Evolutionary conservation across 768 basidiomycete species (phyloP), one percentile per base, ranked within the genome.

Genomic region (Pleurotus platypus): DNA sequence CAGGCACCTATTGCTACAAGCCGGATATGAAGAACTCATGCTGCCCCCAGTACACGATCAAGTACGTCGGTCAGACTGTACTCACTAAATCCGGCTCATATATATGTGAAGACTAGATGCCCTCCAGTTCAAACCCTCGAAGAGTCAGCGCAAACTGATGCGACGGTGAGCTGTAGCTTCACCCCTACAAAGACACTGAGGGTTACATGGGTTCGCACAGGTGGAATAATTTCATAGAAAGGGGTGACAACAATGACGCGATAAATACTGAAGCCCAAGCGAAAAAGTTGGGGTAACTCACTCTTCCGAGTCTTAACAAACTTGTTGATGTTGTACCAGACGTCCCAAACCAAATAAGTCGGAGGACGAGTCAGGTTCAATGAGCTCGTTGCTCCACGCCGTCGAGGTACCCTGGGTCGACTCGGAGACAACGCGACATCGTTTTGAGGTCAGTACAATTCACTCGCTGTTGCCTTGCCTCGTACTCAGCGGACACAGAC

Each of bases 11-110:
- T 71, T 86, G 92, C 64, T 98, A 98, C 70, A 92, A 91, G 60
- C 94, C 94, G 3, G 86, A 95, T 69, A 75, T 95, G 70, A 80
- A 75, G 60, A 68, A 71, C 4, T 88, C 93, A 8, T 98, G 96
- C 67, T 98, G 96, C 67, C 92, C 95, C 0, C 90, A 94, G 62
- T 96, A 97, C 67, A 93, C 96, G 2, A 98, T 98, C 69, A 91
- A 84, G 93, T 90, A 63, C 56, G 76, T 67, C 49, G 7, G 13
- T 3, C n/a, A 11, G 5, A n/a, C 56, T 35, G 9, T 8, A 16
- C n/a, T 35, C 26, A 13, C 13, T 42, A 51, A 18, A 24, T 35
- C 40, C 39, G 16, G 22, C 57, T 54, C 53, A 49, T 37, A 15
- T 35, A 35, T 11, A n/a, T 13, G 46, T 50, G 12, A 53, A 92